Percentiles rank a stretch among this genome's conserved stretches.
Conservation (phyloP, 1,139 yeast genomes). For the Tardiomyces digboiensis region DNA sequence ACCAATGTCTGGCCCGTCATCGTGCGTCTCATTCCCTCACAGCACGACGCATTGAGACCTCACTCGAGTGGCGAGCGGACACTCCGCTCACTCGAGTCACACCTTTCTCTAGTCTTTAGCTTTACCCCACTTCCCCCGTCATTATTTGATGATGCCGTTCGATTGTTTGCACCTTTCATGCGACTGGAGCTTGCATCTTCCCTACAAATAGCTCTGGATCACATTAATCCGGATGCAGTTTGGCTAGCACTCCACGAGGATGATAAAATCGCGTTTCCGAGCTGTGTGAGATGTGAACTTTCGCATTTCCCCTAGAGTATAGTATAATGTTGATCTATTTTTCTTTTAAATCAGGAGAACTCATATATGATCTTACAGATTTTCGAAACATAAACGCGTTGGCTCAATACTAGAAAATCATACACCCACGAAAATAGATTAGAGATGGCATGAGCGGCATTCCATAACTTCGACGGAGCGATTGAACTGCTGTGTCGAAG, state of each 20-base stretch:
- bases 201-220: conserved; percentile 7
- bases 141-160: background rate
- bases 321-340: too few relatives aligned
- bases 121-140: background rate
- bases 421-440: too few relatives aligned
- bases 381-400: too few relatives aligned
- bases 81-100: background rate
- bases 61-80: background rate
- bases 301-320: too few relatives aligned
- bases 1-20: conserved; percentile 34
- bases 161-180: background rate
- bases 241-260: conserved; percentile 10
- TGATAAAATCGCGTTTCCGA: background rate
- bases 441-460: conserved; percentile 22
- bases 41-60: background rate
- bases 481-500: conserved; percentile 62
- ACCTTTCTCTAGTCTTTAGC: background rate
- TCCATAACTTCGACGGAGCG: conserved; percentile 45
- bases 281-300: too few relatives aligned
- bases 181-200: background rate
- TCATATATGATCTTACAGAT: too few relatives aligned
- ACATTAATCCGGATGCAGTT: conserved; percentile 13
- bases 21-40: conserved; percentile 8
- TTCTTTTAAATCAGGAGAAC: too few relatives aligned
- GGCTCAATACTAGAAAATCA: too few relatives aligned